Base-by-base conservation (phyloP, 2,329 filamentous ascomycete genomes). In the Cryphonectria parasitica region DNA sequence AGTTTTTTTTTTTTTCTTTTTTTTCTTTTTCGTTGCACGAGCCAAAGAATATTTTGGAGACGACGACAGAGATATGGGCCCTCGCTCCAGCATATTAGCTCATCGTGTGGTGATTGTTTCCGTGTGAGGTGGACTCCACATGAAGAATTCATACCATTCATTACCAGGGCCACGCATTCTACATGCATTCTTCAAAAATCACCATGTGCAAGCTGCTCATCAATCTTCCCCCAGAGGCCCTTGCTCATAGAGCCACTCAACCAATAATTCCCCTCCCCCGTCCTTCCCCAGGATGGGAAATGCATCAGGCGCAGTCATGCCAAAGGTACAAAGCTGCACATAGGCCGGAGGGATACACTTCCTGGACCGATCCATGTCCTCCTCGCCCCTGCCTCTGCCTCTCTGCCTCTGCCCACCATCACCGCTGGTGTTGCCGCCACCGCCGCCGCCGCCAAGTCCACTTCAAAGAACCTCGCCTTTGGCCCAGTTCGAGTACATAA, bases 401-500 rank as follows among this genome's bases (percentile, higher is more conserved):
- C n/a, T n/a, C n/a, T n/a, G n/a, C n/a, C n/a, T 34, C 34, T 34
- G 34, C 34, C 34, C 34, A 34, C 34, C 8, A 6, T 1, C 1
- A 28, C 54, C 58, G 41, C 17, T 34, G 34, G 34, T 34, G 34
- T 34, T 6, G 3, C 34, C 6, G 34, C 39, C 54, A n/a, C 64
- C 22, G 56, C 31, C 1, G 70, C 63, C 19, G 78, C 78, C 0
- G 75, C 73, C 7, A 80, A 75, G 71, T 82, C 78, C 1, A 74
- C 45, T 15, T 75, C 73, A 64, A 74, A 79, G 54, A 78, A 41
- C 17, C 72, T 73, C 2, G 78, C 76, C 73, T 79, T 79, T 78
- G 66, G 69, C 63, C 79, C 79, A 80, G 73, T 80, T 80, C 5
- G 77, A 77, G 66, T 75, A 77, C 17, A 73, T 76, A 8, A 80